Evolutionary conservation across 78 protist genomes (phyloP).

Genomic region (Monocercomonoides exilis): DNA sequence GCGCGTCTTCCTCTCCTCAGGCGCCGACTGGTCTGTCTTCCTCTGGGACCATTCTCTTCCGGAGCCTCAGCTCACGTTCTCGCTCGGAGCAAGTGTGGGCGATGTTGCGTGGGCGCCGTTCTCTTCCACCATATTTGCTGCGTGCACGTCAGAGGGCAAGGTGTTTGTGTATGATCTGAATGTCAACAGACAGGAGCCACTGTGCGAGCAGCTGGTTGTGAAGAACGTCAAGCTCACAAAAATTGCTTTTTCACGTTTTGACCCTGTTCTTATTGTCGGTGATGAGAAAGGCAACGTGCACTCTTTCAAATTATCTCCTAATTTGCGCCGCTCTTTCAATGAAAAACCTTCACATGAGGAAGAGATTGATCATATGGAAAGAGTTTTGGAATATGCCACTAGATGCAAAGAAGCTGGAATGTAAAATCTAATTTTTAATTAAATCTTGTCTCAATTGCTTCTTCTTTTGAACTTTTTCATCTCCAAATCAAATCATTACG

Average conservation of each 20-base stretch:
- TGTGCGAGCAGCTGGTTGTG: constrained; percentile 56
- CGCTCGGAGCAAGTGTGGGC: constrained; percentile 43
- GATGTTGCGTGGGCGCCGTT: constrained; percentile 74
- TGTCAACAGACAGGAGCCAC: constrained; percentile 55
- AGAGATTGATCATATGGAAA: background rate
- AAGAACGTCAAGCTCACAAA: constrained; percentile 61
- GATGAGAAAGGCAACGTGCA: constrained; percentile 62
- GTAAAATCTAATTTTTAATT: background rate
- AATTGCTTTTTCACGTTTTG: constrained; percentile 46
- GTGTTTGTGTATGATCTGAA: constrained; percentile 51
- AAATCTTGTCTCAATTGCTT: too few species aligned
- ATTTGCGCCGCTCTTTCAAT: constrained; percentile 1
- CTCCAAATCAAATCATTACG: too few species aligned
- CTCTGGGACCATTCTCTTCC: constrained; percentile 47
- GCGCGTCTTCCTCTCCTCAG: constrained; percentile 43
- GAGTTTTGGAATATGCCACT: background rate
- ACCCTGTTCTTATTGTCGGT: constrained; percentile 60
- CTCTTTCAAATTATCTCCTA: constrained; percentile 47
- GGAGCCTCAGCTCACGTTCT: constrained; percentile 39
- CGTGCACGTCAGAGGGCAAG: constrained; percentile 54
- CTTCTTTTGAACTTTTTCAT: too few species aligned
- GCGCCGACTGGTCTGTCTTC: constrained; percentile 76
- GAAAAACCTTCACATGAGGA: background rate
- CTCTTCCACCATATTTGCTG: constrained; percentile 66
- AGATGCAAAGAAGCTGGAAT: constrained; percentile 8